These are phyloP conservation scores for Moelleriella libera DNA, from an alignment of 2,329 filamentous ascomycete species.

Conservation along the genomic window DNA sequence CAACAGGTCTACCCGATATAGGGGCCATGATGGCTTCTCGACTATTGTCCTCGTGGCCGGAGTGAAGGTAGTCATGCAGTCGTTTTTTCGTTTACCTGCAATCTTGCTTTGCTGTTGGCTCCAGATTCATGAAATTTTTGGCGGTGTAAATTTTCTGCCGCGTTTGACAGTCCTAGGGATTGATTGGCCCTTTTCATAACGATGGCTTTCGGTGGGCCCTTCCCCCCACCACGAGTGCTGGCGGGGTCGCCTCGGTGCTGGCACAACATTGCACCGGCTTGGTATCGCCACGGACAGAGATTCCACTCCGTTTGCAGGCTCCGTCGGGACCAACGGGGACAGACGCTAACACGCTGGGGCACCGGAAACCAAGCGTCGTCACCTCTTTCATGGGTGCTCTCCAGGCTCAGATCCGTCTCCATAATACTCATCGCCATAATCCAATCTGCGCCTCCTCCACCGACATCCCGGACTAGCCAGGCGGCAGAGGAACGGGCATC, in stretches of 20 bases:
- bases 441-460: not conserved
- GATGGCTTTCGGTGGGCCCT: not conserved
- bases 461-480: not conserved
- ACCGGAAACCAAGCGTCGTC: too few species aligned
- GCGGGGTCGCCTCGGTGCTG: not conserved
- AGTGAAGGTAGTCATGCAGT: too few species aligned
- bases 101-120: not conserved
- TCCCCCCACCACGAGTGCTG: too few species aligned
- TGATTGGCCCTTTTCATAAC: slow-evolving; percentile 1
- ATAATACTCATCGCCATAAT: not conserved
- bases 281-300: not conserved
- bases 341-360: too few species aligned
- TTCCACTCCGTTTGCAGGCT: not conserved
- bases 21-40: slow-evolving; percentile 5
- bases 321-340: too few species aligned
- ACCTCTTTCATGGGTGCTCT: not conserved
- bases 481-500: too few species aligned
- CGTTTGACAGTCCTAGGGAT: not conserved
- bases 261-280: slow-evolving; percentile 2
- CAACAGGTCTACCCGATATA: not conserved
- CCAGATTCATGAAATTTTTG: slow-evolving; percentile 13
- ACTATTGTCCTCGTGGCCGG: too few species aligned
- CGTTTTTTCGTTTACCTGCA: not conserved
- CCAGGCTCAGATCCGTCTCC: not conserved
- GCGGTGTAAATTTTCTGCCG: slow-evolving; percentile 15